These are phyloP conservation scores for Isatis lusitanica DNA, from an alignment of 441 rosid species.

Conservation along the genomic window DNA sequence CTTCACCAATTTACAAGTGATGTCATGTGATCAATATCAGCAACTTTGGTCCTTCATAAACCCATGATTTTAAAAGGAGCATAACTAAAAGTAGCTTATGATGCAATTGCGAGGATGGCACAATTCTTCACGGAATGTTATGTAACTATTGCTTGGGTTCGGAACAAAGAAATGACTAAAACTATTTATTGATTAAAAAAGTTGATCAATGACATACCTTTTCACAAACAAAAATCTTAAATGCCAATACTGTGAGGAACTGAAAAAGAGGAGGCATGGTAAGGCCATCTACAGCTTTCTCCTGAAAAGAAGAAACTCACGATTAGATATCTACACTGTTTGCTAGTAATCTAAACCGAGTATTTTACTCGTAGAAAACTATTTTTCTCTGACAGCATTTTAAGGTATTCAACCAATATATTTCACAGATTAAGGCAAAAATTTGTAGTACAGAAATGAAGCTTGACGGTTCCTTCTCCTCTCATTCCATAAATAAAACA, in stretches of 20 bases:
- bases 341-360: not conserved
- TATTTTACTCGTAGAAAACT: not conserved
- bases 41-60: conserved; percentile 7
- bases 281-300: conserved; percentile 62
- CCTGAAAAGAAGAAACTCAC: conserved; percentile 51
- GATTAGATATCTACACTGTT: conserved; percentile 3
- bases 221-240: conserved; percentile 74
- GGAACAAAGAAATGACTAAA: not conserved
- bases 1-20: conserved; percentile 4
- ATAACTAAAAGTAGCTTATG: conserved; percentile 3
- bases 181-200: not conserved
- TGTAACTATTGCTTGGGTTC: conserved; percentile 5
- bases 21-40: not conserved
- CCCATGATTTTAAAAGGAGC: not conserved
- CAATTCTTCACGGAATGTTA: not conserved
- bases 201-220: conserved; percentile 47
- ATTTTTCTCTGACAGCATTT: not conserved
- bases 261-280: conserved; percentile 95
- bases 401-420: conserved; percentile 12
- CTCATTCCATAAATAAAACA: conserved; percentile 10
- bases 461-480: not conserved
- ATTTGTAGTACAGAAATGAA: not conserved
- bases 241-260: conserved; percentile 82
- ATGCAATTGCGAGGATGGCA: conserved; percentile 12
- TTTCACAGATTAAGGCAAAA: conserved; percentile 3